Evolutionary conservation across 2,329 filamentous ascomycete species (phyloP).

Genomic region (Hypoxylon sp.): DNA sequence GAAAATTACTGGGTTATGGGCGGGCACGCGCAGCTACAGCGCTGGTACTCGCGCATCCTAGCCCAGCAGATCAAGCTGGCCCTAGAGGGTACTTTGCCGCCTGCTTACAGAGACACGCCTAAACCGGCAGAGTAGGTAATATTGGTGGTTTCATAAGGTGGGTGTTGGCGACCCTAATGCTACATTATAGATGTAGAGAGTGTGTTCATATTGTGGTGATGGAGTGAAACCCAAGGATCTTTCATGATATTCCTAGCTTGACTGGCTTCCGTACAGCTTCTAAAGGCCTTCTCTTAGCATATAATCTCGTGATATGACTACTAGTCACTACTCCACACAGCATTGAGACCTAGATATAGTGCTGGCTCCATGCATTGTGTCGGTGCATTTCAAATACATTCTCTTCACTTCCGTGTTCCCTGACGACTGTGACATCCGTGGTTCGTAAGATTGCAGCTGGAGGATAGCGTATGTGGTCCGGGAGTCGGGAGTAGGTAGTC

Average conservation of each 20-base stretch:
- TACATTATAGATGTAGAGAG: too few relatives aligned
- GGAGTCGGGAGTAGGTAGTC: neutral
- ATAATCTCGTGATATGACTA: neutral
- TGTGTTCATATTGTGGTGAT: too few relatives aligned
- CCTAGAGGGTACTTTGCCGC: slow-evolving; percentile 52
- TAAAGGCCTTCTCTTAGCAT: too few relatives aligned
- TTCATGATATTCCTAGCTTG: too few relatives aligned
- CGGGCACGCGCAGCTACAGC: slow-evolving; percentile 50
- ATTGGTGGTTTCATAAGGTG: too few relatives aligned
- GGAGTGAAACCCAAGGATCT: too few relatives aligned
- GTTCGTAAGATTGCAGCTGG: slow-evolving; percentile 24
- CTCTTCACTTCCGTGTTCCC: neutral
- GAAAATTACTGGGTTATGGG: slow-evolving; percentile 54
- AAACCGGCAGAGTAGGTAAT: neutral
- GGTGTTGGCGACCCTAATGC: too few relatives aligned
- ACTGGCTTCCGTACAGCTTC: neutral
- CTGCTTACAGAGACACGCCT: slow-evolving; percentile 45
- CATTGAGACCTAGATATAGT: neutral
- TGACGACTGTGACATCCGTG: slow-evolving; percentile 16
- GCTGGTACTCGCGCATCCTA: slow-evolving; percentile 54
- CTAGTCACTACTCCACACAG: neutral
- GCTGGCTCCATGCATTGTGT: neutral
- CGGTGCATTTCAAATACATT: neutral
- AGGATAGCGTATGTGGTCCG: neutral
- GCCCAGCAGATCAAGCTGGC: slow-evolving; percentile 57